These are phyloP conservation scores for Coemansia sp. DNA, from an alignment of 192 early-diverging fungal species.

Conservation along the genomic window DNA sequence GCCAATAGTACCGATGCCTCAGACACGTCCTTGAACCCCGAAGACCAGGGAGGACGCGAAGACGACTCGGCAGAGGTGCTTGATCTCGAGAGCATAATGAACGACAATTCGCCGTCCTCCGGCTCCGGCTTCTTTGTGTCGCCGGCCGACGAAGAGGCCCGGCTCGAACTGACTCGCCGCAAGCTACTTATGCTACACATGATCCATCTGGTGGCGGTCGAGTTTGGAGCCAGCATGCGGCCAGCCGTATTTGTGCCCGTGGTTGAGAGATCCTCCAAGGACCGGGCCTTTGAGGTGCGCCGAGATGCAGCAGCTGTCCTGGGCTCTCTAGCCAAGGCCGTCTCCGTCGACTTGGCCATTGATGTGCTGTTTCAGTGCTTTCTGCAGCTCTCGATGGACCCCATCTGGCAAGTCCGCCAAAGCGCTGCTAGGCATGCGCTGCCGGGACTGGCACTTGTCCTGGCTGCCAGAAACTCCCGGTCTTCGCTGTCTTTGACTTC, in stretches of 20 bases:
- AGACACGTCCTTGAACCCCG: too few relatives aligned
- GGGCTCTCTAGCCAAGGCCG: conserved; percentile 42
- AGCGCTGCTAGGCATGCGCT: conserved; percentile 45
- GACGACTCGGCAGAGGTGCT: conserved; percentile 1
- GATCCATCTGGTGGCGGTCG: conserved; percentile 42
- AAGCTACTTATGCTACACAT: conserved; percentile 50
- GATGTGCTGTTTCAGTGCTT: conserved; percentile 49
- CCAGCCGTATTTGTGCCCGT: conserved; percentile 52
- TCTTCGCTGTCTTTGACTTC: neutral
- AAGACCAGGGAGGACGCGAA: neutral
- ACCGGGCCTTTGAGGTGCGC: conserved; percentile 44
- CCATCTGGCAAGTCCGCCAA: conserved; percentile 52
- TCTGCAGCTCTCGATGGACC: conserved; percentile 27
- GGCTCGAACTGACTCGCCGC: conserved; percentile 36
- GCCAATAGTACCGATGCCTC: too few relatives aligned
- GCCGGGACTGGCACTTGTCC: conserved; percentile 45
- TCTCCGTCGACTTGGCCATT: conserved; percentile 39
- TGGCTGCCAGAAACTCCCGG: conserved; percentile 14
- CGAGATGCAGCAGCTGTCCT: conserved; percentile 50
- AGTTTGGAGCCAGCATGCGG: conserved; percentile 40
- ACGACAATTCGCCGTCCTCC: neutral
- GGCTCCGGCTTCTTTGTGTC: conserved; percentile 26
- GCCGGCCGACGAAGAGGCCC: conserved; percentile 37
- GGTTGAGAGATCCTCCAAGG: conserved; percentile 40
- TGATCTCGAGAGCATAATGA: conserved; percentile 2